Evolutionary conservation across 805 yeast genomes (phyloP).

Genomic region (Wickerhamiella parazyma): DNA sequence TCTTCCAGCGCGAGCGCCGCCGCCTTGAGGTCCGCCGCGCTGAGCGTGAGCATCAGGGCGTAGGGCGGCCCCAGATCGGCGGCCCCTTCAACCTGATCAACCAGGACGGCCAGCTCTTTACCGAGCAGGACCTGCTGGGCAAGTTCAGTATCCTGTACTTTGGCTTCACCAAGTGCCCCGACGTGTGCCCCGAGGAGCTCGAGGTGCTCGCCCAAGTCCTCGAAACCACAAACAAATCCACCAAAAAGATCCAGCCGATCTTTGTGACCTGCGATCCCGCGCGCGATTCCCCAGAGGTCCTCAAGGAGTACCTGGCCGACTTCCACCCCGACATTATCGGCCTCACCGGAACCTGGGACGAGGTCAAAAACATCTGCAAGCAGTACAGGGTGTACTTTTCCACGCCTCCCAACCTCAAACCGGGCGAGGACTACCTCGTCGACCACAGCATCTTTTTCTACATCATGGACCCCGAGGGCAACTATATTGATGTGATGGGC

Average conservation of each 20-base stretch:
- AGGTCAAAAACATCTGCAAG: constrained; percentile 73
- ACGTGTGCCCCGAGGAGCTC: constrained; percentile 94
- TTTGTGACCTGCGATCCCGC: constrained; percentile 97
- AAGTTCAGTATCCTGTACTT: constrained; percentile 80
- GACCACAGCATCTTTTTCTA: constrained; percentile 97
- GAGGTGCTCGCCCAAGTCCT: constrained; percentile 73
- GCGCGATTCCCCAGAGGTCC: constrained; percentile 75
- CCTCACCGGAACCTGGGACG: constrained; percentile 79
- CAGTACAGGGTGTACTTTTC: constrained; percentile 88
- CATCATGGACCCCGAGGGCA: constrained; percentile 96
- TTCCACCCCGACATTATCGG: constrained; percentile 87
- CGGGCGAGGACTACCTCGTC: constrained; percentile 92
- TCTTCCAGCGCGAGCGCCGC: constrained; percentile 64
- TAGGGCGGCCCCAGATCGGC: constrained; percentile 87
- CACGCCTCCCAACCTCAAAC: constrained; percentile 88
- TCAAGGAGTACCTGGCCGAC: constrained; percentile 70
- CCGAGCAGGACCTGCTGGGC: constrained; percentile 62
- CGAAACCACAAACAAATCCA: constrained; percentile 40
- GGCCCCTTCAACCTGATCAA: constrained; percentile 74
- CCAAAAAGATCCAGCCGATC: constrained; percentile 50
- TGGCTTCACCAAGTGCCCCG: constrained; percentile 97
- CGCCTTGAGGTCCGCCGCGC: constrained; percentile 59
- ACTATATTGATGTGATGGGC: constrained; percentile 88
- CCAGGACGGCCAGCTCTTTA: constrained; percentile 55
- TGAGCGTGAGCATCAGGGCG: constrained; percentile 73